phyloP scores from a whole-genome alignment of 2,329 filamentous ascomycete species.

The Dichotomopilus funicola region DNA sequence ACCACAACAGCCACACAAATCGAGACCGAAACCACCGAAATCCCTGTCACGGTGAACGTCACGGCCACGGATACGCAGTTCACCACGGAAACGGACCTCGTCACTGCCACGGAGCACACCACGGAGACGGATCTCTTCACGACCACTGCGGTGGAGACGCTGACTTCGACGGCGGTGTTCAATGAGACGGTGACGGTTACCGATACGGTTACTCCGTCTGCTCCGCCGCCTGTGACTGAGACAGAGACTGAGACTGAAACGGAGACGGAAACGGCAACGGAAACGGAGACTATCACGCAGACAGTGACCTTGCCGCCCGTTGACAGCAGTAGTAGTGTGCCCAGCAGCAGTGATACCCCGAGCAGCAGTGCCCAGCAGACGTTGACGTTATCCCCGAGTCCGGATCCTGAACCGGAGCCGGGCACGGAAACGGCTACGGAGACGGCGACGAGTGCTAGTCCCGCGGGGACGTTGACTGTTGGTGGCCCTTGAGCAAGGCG shows the following conservation, averaged over 20 bases:
- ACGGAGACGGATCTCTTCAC: background rate
- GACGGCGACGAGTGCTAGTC: background rate
- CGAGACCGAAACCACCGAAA: background rate
- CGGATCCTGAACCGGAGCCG: too few species aligned
- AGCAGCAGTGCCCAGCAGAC: too few species aligned
- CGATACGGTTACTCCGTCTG: background rate
- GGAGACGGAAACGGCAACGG: background rate
- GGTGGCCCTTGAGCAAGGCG: background rate
- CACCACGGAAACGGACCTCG: conserved; percentile 2
- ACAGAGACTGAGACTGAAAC: background rate
- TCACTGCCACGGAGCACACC: background rate
- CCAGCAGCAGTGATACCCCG: too few species aligned
- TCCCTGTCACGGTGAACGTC: background rate
- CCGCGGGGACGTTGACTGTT: background rate
- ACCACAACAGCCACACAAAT: background rate
- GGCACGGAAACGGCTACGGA: background rate
- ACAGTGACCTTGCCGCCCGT: background rate
- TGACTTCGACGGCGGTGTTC: background rate
- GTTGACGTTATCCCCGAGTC: too few species aligned
- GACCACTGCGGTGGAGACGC: background rate
- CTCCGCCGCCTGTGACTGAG: too few species aligned
- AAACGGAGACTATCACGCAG: background rate
- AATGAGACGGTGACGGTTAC: background rate
- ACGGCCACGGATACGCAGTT: background rate
- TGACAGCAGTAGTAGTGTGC: background rate